Base-by-base conservation (phyloP, 1,284 basidiomycete species). In the Inonotus obliquus region DNA sequence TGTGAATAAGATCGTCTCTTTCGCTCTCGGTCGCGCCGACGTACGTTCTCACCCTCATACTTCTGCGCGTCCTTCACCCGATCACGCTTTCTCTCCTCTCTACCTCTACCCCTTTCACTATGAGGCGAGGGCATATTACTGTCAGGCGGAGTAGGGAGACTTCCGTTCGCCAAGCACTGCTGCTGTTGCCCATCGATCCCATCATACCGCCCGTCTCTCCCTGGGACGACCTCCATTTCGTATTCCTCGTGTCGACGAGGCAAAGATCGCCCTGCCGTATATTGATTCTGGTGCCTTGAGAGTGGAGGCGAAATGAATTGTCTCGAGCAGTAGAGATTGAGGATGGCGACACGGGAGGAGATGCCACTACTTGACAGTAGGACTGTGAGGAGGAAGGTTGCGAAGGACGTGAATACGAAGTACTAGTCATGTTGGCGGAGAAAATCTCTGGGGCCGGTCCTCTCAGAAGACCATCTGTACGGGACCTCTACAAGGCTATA, bases 141-240 rank as follows among this genome's bases (percentile, higher is more conserved):
- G 19, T 21, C 17, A n/a, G 17, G 62, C 4, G 62, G 62, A 1
- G 62, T 63, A 44, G 53, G 58, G 4, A 63, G 37, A 17, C 58
- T 53, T 25, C 54, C 38, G 23, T n/a, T 29, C 19, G 4, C 25
- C 21, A 25, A 2, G 14, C 25, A 7, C 13, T 27, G 21, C 47
- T 49, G 47, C 14, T 48, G 19, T 14, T 25, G 19, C 11, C 4
- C 6, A 9, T 49, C 19, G 1, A 7, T 11, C 47, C 5, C 23
- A 6, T 49, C 21, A 29, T 27, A n/a, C 4, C 9, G 5, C 41
- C 13, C 17, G n/a, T 44, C 13, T 17, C 3, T n/a, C 17, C 7
- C 41, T 14, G n/a, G n/a, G n/a, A 14, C 41, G 7, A 7, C 41
- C n/a, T 44, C 41, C 17, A n/a, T 4, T 7, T 44, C 7, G 5